Conservation (phyloP, 768 basidiomycete species). For the Mycena venus region DNA sequence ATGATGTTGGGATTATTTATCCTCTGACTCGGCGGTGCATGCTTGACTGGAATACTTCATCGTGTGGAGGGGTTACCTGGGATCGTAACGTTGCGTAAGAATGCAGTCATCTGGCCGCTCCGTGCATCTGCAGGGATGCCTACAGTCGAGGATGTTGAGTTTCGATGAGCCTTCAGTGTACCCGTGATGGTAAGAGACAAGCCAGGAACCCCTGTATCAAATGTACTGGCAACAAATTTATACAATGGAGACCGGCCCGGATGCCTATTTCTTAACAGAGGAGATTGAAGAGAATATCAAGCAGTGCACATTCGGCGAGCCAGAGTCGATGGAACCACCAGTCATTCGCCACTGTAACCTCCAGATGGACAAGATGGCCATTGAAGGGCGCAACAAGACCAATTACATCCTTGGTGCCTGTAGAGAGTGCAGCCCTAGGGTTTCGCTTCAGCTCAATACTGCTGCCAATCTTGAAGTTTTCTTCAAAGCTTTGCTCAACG, state of each 20-base stretch:
- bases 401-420: not conserved
- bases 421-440: not conserved
- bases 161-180: too few relatives aligned
- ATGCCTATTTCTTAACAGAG: too few relatives aligned
- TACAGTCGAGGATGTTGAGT: too few relatives aligned
- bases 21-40: not conserved
- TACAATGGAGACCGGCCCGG: too few relatives aligned
- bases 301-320: not conserved
- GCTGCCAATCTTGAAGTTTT: not conserved
- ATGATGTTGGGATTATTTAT: not conserved
- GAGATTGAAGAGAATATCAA: not conserved
- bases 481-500: not conserved
- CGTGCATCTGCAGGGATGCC: not conserved
- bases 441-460: constrained; percentile 7
- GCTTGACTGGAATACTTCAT: not conserved
- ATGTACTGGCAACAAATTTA: too few relatives aligned
- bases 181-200: too few relatives aligned
- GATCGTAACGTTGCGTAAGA: not conserved
- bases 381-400: not conserved
- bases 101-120: not conserved
- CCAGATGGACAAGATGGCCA: not conserved
- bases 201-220: too few relatives aligned
- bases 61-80: not conserved
- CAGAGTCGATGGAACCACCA: not conserved
- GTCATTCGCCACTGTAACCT: not conserved